These are phyloP conservation scores for Rhizopus delemar DNA, from an alignment of 371 early-diverging fungal species.

Conservation along the genomic window DNA sequence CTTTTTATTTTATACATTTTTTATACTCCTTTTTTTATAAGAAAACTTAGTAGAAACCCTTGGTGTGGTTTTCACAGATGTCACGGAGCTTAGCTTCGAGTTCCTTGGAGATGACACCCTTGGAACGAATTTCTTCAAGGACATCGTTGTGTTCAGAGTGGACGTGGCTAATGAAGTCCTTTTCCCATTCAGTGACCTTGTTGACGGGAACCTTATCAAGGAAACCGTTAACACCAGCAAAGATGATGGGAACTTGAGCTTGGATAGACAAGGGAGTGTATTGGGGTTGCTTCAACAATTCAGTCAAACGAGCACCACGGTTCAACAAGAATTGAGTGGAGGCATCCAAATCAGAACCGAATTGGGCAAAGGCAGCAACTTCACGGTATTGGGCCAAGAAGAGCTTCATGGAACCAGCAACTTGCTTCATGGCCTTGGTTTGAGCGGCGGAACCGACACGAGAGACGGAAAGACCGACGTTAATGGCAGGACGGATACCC, in stretches of 20 bases:
- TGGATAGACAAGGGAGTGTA: conserved; percentile 92
- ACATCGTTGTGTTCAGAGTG: conserved; percentile 83
- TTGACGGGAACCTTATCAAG: conserved; percentile 92
- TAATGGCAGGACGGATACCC: conserved; percentile 96
- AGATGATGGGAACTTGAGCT: conserved; percentile 92
- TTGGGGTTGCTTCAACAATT: conserved; percentile 94
- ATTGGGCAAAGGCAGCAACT: conserved; percentile 97
- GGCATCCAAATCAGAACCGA: conserved; percentile 97
- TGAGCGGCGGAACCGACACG: conserved; percentile 98
- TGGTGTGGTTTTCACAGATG: conserved; percentile 81
- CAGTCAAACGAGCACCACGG: conserved; percentile 97
- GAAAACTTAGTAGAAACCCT: conserved; percentile 71
- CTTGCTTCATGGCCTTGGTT: conserved; percentile 98
- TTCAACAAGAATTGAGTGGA: conserved; percentile 96
- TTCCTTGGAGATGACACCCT: conserved; percentile 69
- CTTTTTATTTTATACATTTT: conserved; percentile 13
- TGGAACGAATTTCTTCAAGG: conserved; percentile 85
- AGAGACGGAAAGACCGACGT: conserved; percentile 97
- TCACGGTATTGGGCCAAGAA: conserved; percentile 98
- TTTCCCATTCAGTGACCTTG: conserved; percentile 88
- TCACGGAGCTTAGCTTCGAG: conserved; percentile 86
- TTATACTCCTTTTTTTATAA: conserved; percentile 6
- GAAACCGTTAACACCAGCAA: conserved; percentile 95
- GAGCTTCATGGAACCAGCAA: conserved; percentile 96
- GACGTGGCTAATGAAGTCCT: conserved; percentile 86